Percentiles rank a stretch among this genome's conserved stretches.
Evolutionary conservation across 2,329 filamentous ascomycete species (phyloP).

Genomic region (Aspergillus cejpii): DNA sequence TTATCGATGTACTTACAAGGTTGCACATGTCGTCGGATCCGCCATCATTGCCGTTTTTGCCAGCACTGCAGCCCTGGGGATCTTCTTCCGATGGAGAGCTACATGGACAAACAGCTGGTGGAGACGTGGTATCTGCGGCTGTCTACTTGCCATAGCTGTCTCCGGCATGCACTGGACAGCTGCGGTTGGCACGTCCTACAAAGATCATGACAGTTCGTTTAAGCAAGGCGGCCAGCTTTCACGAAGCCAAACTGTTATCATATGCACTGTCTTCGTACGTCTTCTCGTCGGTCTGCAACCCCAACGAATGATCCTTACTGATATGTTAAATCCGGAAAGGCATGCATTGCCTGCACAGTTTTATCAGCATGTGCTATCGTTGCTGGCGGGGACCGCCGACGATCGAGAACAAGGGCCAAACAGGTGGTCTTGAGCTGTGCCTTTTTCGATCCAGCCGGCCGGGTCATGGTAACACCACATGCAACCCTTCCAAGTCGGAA

Average conservation of each 20-base stretch:
- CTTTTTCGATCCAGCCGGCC: conserved; percentile 40
- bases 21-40: conserved; percentile 58
- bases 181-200: conserved; percentile 62
- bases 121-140: conserved; percentile 62
- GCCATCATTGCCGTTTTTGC: conserved; percentile 66
- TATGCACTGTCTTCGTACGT: conserved; percentile 64
- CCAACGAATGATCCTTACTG: not conserved
- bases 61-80: conserved; percentile 60
- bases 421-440: conserved; percentile 49
- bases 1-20: conserved; percentile 59
- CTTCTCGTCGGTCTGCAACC: not conserved
- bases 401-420: conserved; percentile 54
- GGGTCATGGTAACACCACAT: conserved; percentile 43
- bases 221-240: conserved; percentile 42
- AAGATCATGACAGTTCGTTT: conserved; percentile 46
- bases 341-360: conserved; percentile 55
- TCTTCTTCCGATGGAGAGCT: conserved; percentile 72
- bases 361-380: conserved; percentile 53
- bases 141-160: conserved; percentile 64
- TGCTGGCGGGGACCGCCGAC: conserved; percentile 48
- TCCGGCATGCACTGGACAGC: conserved; percentile 87
- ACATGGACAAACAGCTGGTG: conserved; percentile 74
- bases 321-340: conserved; percentile 37
- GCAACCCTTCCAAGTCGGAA: conserved; percentile 49
- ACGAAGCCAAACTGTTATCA: conserved; percentile 61